These are phyloP conservation scores for Schizosaccharomyces japonicus DNA, from an alignment of 805 yeast genomes.

Conservation along the genomic window DNA sequence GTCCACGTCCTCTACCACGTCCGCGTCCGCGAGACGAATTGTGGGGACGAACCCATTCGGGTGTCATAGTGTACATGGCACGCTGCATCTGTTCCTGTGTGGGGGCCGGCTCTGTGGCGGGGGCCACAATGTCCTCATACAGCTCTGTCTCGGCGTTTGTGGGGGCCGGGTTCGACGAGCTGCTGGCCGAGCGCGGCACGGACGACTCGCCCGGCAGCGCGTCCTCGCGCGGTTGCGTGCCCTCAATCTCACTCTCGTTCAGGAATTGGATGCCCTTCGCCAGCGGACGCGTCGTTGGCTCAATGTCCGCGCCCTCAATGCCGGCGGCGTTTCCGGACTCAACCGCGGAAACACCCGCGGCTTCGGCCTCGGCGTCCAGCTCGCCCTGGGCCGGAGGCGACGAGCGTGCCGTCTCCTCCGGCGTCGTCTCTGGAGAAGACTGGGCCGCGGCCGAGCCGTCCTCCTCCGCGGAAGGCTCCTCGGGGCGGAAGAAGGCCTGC, in stretches of 20 bases:
- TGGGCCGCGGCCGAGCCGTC: background rate
- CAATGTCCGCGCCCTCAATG: background rate
- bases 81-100: slow-evolving; percentile 1
- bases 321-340: background rate
- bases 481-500: background rate
- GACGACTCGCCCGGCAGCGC: background rate
- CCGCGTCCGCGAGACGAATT: background rate
- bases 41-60: background rate
- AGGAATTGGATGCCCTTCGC: slow-evolving; percentile 1
- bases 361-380: background rate
- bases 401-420: too few species aligned
- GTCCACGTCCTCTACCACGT: background rate
- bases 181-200: too few species aligned
- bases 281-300: background rate
- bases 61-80: background rate
- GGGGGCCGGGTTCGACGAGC: too few species aligned
- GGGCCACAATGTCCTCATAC: too few species aligned
- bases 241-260: slow-evolving; percentile 4
- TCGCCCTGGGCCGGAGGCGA: background rate
- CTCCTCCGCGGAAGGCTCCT: background rate
- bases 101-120: background rate
- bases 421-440: too few species aligned
- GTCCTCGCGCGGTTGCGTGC: background rate
- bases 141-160: too few species aligned
- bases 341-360: background rate